Conservation (phyloP, 2,329 filamentous ascomycete species). For the Colletotrichum scovillei region DNA sequence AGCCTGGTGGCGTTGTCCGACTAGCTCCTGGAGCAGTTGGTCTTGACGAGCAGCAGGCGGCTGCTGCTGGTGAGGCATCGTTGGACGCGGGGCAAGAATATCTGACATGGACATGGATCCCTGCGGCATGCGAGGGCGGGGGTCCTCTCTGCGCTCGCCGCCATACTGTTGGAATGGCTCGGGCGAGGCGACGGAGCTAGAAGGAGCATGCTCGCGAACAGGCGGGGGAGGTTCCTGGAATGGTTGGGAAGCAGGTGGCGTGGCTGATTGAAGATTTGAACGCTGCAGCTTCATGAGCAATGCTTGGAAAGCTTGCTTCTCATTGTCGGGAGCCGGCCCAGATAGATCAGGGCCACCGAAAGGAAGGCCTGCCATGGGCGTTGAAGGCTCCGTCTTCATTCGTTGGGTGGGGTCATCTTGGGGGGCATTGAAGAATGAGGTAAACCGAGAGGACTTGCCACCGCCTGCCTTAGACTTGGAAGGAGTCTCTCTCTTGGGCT, state of each 20-base stretch:
- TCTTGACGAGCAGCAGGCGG: constrained; percentile 61
- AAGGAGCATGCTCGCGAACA: constrained; percentile 40
- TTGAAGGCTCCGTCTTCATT: constrained; percentile 60
- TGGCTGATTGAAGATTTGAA: constrained; percentile 57
- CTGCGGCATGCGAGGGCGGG: constrained; percentile 53
- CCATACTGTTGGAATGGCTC: constrained; percentile 61
- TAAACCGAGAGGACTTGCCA: constrained; percentile 84
- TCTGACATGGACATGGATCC: constrained; percentile 59
- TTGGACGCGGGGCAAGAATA: constrained; percentile 61
- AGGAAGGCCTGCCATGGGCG: constrained; percentile 50
- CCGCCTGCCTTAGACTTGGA: constrained; percentile 65
- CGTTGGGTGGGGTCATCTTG: constrained; percentile 62
- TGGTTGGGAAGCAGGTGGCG: constrained; percentile 56
- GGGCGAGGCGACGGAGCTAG: constrained; percentile 56
- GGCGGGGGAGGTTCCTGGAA: constrained; percentile 53
- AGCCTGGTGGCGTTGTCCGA: constrained; percentile 67
- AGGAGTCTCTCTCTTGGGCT: constrained; percentile 53
- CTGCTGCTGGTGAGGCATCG: constrained; percentile 58
- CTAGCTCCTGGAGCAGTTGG: constrained; percentile 70
- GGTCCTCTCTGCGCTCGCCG: constrained; percentile 57
- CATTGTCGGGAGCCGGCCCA: constrained; percentile 66
- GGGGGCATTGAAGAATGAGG: constrained; percentile 77
- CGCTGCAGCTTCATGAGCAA: constrained; percentile 84
- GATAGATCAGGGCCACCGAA: constrained; percentile 39
- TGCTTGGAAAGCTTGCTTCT: constrained; percentile 87